phyloP scores from a whole-genome alignment of 1,284 basidiomycete species.

The Waitea zeae region DNA sequence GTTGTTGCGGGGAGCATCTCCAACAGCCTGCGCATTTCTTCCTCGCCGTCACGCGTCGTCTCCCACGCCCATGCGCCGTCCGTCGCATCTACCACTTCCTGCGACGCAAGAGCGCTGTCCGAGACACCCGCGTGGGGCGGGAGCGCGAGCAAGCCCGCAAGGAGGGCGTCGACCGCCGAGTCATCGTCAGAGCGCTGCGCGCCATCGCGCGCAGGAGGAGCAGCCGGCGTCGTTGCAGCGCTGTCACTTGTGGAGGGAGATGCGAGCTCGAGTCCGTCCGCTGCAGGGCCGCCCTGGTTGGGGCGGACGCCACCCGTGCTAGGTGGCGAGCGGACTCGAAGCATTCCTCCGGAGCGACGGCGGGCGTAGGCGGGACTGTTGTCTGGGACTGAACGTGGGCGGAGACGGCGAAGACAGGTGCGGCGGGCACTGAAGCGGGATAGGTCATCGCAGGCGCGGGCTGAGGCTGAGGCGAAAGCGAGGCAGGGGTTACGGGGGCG shows the following conservation, averaged over 20 bases:
- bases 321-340: conserved; percentile 74
- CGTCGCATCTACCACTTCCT: too few relatives aligned
- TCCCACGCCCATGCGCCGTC: not conserved
- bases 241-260: conserved; percentile 9
- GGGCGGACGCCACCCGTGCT: conserved; percentile 82
- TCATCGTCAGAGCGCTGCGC: not conserved
- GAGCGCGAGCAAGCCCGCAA: not conserved
- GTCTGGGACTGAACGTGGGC: conserved; percentile 24
- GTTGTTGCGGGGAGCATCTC: not conserved
- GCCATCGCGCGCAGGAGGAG: conserved; percentile 13
- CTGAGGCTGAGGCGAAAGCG: conserved; percentile 11
- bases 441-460: conserved; percentile 12
- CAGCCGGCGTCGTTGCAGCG: conserved; percentile 1
- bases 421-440: conserved; percentile 13
- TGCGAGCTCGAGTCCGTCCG: conserved; percentile 46
- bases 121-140: not conserved
- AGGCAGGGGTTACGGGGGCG: conserved; percentile 12
- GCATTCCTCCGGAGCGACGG: conserved; percentile 12
- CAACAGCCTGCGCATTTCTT: not conserved
- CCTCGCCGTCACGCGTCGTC: not conserved
- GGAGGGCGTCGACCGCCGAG: not conserved
- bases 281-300: conserved; percentile 64
- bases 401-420: conserved; percentile 15
- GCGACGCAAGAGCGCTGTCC: not conserved
- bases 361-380: conserved; percentile 19